Base-by-base conservation (phyloP, 2,329 filamentous ascomycete species). In the Apiospora hydei region DNA sequence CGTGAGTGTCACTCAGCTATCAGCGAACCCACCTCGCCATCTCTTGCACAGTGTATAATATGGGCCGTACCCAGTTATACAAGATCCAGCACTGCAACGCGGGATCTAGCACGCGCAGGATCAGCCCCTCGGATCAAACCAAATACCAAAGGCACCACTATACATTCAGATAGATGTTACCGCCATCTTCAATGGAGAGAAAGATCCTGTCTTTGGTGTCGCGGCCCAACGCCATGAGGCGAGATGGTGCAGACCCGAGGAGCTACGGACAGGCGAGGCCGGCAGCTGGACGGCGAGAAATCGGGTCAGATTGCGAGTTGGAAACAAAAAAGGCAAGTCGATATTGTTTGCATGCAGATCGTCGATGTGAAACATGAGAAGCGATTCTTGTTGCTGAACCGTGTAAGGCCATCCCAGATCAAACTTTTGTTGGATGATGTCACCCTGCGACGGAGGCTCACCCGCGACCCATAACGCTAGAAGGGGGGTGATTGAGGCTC, bases 351-450 rank as follows among this genome's bases (percentile, higher is more conserved):
- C 4, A 64, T 13, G 4, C 14, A 41, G 34, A 64, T 64, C 18
- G 57, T 61, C 53, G 53, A 18, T 38, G 18, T 41, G 18, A 11
- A 41, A 64, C 30, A 64, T 14, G 5, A n/a, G 21, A 21, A n/a
- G 16, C n/a, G 30, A 64, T 21, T 41, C 57, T 10, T 64, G 57
- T 64, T 24, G 18, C 57, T 64, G 57, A 10, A 24, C 11, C 18
- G 34, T n/a, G 11, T 11, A 41, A 24, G 11, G 57, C 30, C 5
- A 41, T 8, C 57, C 57, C 57, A 41, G 57, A 21, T 41, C 34
- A 41, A 30, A 64, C 57, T 64, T 64, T 64, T 64, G 57, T 21
- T 64, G 18, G 18, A 64, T 64, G 57, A 64, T 64, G 57, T 64
- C 57, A 64, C 34, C 4, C 14, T 13, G 57, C 30, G 30, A 57